A percentile compares a stretch with the other conserved stretches of the same genome.
Evolutionary conservation across 2,329 filamentous ascomycete species (phyloP).

Genomic region (Sclerotinia spermophila): DNA sequence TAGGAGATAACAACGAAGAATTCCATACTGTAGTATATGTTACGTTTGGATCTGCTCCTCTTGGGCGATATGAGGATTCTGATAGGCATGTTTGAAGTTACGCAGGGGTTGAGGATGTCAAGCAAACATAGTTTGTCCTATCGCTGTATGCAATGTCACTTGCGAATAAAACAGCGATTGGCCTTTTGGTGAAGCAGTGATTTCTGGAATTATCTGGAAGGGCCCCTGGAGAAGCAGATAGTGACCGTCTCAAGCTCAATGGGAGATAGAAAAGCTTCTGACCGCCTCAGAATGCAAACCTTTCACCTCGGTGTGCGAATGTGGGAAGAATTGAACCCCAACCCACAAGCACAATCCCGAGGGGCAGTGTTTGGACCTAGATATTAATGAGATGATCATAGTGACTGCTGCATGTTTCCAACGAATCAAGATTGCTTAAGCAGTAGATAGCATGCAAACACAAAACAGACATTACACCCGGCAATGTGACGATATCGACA

Average conservation of each 20-base stretch:
- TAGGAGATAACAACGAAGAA: constrained; percentile 12
- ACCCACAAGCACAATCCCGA: neutral
- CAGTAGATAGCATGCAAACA: neutral
- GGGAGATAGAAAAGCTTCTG: neutral
- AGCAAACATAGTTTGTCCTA: constrained; percentile 8
- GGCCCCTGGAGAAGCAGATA: neutral
- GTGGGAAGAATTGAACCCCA: constrained; percentile 2
- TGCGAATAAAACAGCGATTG: constrained; percentile 6
- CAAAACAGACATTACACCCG: neutral
- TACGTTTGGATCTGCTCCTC: neutral
- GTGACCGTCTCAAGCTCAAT: neutral
- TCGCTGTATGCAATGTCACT: constrained; percentile 3
- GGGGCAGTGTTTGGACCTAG: neutral
- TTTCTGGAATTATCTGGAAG: neutral
- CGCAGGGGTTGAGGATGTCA: neutral
- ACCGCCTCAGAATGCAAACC: neutral
- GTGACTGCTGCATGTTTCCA: neutral
- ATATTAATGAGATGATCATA: neutral
- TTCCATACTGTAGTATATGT: neutral
- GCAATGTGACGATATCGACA: constrained; percentile 1
- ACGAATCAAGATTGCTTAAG: neutral
- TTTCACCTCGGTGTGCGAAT: constrained; percentile 12
- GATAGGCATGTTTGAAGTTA: neutral
- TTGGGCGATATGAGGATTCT: neutral
- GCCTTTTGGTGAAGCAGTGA: neutral